Conservation (phyloP, 2,329 filamentous ascomycete genomes). For the Colletotrichum godetiae region DNA sequence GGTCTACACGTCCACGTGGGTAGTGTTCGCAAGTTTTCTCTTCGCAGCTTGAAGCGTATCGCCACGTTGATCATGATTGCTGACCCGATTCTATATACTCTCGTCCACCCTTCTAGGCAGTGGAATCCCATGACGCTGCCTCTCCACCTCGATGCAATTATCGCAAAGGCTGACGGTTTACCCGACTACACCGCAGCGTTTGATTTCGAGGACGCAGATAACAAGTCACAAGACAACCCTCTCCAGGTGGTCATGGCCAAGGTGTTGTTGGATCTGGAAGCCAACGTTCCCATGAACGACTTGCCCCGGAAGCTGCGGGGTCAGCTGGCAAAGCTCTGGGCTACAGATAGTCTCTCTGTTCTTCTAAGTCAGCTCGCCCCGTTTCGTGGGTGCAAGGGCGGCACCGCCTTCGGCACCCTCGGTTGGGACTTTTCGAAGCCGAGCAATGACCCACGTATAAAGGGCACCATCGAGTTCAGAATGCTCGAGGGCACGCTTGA, state of each 20-base stretch:
- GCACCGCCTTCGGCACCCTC: neutral
- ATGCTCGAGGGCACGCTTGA: conserved; percentile 23
- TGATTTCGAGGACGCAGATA: neutral
- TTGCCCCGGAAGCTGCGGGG: neutral
- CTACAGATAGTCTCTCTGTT: neutral
- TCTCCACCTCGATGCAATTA: neutral
- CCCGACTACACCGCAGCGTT: neutral
- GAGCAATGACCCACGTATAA: neutral
- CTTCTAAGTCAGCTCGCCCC: neutral
- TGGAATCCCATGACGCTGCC: neutral
- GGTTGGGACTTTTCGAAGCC: neutral
- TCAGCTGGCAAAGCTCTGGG: conserved; percentile 4
- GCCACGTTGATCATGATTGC: neutral
- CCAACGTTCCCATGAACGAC: conserved; percentile 5
- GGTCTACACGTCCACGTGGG: conserved; percentile 30
- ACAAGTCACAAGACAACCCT: neutral
- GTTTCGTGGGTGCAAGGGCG: neutral
- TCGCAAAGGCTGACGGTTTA: neutral
- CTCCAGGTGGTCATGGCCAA: neutral
- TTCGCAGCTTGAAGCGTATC: conserved; percentile 15
- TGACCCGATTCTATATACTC: conserved; percentile 11
- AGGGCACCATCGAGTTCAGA: conserved; percentile 26
- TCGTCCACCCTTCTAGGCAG: conserved; percentile 9
- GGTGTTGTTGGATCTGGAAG: neutral
- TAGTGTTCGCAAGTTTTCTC: conserved; percentile 1